Percentiles rank a stretch among this genome's conserved stretches.
phyloP scores from a whole-genome alignment of 1,284 basidiomycete genomes.

The Xerocomus minutiporus region DNA sequence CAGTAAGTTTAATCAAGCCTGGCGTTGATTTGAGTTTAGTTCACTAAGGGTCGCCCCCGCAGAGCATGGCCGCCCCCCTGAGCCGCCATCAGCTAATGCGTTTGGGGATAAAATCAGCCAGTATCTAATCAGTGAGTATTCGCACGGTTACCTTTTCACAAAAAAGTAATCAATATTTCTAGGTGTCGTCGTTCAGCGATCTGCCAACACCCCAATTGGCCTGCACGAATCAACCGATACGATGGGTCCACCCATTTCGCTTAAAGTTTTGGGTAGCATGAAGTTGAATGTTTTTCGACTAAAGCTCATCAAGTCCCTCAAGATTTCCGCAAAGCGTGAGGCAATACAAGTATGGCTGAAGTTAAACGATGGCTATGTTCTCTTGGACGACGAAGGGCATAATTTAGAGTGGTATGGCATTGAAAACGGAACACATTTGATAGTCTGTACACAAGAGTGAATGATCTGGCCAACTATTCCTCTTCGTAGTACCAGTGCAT shows the following conservation, averaged over 20 bases:
- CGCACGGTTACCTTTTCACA: not conserved
- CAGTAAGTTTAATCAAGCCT: constrained; percentile 45
- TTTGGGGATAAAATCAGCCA: constrained; percentile 54
- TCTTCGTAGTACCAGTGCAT: constrained; percentile 1
- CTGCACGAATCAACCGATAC: constrained; percentile 5
- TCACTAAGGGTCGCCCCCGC: not conserved
- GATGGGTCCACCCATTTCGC: constrained; percentile 25
- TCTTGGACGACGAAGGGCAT: constrained; percentile 46
- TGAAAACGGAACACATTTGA: constrained; percentile 52
- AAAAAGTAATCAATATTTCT: constrained; percentile 17
- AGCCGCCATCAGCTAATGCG: constrained; percentile 30
- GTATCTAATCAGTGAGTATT: constrained; percentile 54
- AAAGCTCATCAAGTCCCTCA: constrained; percentile 49
- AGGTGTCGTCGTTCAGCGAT: constrained; percentile 39
- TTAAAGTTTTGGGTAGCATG: constrained; percentile 65
- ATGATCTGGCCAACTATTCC: constrained; percentile 1
- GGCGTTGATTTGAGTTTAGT: constrained; percentile 1
- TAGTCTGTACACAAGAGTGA: constrained; percentile 31
- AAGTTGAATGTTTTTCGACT: constrained; percentile 51
- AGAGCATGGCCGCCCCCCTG: constrained; percentile 63
- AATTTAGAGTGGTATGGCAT: constrained; percentile 69
- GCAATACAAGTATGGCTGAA: constrained; percentile 49
- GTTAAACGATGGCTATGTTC: constrained; percentile 47
- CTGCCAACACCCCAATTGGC: constrained; percentile 18
- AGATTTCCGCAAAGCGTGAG: constrained; percentile 20